A percentile compares a stretch with the other conserved stretches of the same genome.
phyloP scores from a whole-genome alignment of 306 rosid genomes.

The Calophaca sinica region DNA sequence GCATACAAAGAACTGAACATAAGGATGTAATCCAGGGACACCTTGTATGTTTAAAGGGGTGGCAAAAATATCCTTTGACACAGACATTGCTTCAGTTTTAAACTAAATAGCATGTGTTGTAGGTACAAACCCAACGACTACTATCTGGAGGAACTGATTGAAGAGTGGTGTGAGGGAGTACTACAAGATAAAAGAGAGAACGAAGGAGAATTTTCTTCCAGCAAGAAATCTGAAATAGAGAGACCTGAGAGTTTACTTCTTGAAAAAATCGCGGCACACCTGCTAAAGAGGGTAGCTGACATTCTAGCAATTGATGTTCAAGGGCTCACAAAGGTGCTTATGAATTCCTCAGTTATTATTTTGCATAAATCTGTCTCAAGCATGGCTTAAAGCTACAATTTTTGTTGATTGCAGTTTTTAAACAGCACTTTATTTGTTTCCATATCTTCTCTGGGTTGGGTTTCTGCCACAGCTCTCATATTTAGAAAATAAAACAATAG shows the following conservation, averaged over 20 bases:
- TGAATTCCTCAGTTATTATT: slow-evolving; percentile 22
- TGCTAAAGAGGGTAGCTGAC: slow-evolving; percentile 76
- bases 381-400: slow-evolving; percentile 34
- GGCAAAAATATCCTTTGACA: slow-evolving; percentile 36
- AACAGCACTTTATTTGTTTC: slow-evolving; percentile 36
- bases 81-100: slow-evolving; percentile 4
- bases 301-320: slow-evolving; percentile 82
- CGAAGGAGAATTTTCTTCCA: slow-evolving; percentile 60
- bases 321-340: slow-evolving; percentile 78
- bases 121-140: slow-evolving; percentile 87
- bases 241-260: slow-evolving; percentile 78
- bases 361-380: slow-evolving; percentile 37
- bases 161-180: slow-evolving; percentile 98
- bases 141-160: slow-evolving; percentile 77
- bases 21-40: no score
- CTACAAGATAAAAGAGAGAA: slow-evolving; percentile 62
- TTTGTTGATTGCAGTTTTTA: slow-evolving; percentile 3
- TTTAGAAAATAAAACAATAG: slow-evolving; percentile 8
- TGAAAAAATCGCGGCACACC: slow-evolving; percentile 86
- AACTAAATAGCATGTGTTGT: slow-evolving; percentile 40
- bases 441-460: slow-evolving; percentile 9
- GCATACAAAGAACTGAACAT: no score
- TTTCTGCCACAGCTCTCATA: slow-evolving; percentile 7
- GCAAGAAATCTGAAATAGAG: slow-evolving; percentile 53
- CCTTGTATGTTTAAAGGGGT: no score